phyloP scores from a whole-genome alignment of 106 monocot genomes.

The Chionographis japonica region DNA sequence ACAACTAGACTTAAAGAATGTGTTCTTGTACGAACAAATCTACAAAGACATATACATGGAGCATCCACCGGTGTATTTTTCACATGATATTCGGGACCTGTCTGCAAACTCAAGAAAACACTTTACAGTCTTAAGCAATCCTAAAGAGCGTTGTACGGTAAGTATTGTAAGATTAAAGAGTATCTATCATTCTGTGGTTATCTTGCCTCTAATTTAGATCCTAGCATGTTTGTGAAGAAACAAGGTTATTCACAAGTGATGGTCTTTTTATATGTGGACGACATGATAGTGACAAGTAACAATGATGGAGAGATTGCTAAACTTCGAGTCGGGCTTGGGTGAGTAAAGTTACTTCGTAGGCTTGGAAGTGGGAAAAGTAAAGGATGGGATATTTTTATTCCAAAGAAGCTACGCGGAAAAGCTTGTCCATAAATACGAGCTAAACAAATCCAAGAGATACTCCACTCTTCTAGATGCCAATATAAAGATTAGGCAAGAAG shows the following conservation, averaged over 20 bases:
- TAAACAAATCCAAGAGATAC: slow-evolving; percentile 1
- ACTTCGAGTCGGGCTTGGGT: background rate
- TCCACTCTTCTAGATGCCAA: slow-evolving; percentile 11
- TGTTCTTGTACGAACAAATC: slow-evolving; percentile 7
- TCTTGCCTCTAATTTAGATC: background rate
- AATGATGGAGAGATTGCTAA: slow-evolving; percentile 2
- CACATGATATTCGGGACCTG: background rate
- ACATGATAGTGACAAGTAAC: slow-evolving; percentile 2
- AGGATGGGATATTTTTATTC: background rate
- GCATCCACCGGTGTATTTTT: slow-evolving; percentile 1
- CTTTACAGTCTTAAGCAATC: slow-evolving; percentile 1
- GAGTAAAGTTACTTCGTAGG: background rate
- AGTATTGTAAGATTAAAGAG: background rate
- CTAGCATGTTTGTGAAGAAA: slow-evolving; percentile 6
- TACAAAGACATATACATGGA: slow-evolving; percentile 10
- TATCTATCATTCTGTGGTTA: slow-evolving; percentile 10
- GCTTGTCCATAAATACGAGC: background rate
- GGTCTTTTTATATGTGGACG: slow-evolving; percentile 1
- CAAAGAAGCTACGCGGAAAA: background rate
- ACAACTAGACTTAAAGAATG: slow-evolving; percentile 13
- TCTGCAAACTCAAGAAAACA: slow-evolving; percentile 3
- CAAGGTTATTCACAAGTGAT: background rate
- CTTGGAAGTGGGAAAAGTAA: slow-evolving; percentile 2
- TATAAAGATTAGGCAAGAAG: background rate
- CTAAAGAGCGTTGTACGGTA: background rate